A percentile compares a stretch with the other conserved stretches of the same genome.
Evolutionary conservation across 2,329 filamentous ascomycete species (phyloP).

Genomic region (Pseudocercospora cruenta): DNA sequence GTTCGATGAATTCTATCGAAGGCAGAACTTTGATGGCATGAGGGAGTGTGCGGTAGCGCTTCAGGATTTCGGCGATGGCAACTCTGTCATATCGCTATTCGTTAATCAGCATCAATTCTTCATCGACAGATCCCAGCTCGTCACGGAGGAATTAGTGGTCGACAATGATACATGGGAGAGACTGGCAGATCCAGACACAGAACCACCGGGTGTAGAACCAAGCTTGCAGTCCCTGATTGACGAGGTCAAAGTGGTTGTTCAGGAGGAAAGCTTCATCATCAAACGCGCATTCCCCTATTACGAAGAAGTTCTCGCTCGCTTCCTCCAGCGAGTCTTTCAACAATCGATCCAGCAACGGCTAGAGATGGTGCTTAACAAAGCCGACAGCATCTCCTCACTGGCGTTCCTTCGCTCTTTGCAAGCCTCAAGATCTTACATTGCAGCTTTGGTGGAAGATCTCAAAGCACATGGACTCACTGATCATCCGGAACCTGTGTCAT

Average conservation of each 20-base stretch:
- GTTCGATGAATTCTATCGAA: slow-evolving; percentile 95
- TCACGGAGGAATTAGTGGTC: slow-evolving; percentile 79
- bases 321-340: slow-evolving; percentile 94
- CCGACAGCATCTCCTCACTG: slow-evolving; percentile 84
- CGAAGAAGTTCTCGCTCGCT: slow-evolving; percentile 89
- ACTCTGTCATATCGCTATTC: slow-evolving; percentile 92
- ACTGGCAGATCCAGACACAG: slow-evolving; percentile 89
- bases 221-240: slow-evolving; percentile 90
- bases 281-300: slow-evolving; percentile 95
- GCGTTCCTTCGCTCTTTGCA: slow-evolving; percentile 91
- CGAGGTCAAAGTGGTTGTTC: slow-evolving; percentile 92
- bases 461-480: slow-evolving; percentile 95
- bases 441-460: slow-evolving; percentile 83
- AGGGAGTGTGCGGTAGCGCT: slow-evolving; percentile 92
- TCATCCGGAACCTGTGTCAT: slow-evolving; percentile 87
- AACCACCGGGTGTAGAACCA: slow-evolving; percentile 87
- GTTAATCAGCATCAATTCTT: slow-evolving; percentile 99
- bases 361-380: slow-evolving; percentile 95
- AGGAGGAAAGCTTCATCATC: slow-evolving; percentile 96
- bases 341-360: slow-evolving; percentile 96
- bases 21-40: slow-evolving; percentile 97
- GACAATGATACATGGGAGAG: slow-evolving; percentile 82
- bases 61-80: slow-evolving; percentile 92
- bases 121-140: slow-evolving; percentile 90
- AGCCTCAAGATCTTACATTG: slow-evolving; percentile 86